A percentile compares a stretch with the other conserved stretches of the same genome.
Evolutionary conservation across 2,329 filamentous ascomycete species (phyloP).

Genomic region (Botrytis aclada): DNA sequence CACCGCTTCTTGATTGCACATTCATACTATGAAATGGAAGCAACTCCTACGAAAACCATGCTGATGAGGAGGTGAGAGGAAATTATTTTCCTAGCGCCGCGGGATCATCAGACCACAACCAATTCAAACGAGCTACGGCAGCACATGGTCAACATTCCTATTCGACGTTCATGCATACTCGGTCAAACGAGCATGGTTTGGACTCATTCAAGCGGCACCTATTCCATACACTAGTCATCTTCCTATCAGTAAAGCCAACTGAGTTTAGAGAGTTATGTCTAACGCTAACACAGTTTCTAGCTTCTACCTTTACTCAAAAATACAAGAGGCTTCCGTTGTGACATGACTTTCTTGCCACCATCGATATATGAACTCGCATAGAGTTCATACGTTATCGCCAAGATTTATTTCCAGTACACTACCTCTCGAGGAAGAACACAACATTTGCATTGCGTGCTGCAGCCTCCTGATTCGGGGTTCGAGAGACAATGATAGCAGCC

Average conservation of each 20-base stretch:
- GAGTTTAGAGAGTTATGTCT: background rate
- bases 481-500: background rate
- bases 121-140: background rate
- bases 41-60: background rate
- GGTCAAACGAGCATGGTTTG: background rate
- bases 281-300: background rate
- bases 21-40: background rate
- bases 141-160: background rate
- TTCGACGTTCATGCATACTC: constrained; percentile 3
- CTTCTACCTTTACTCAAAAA: background rate
- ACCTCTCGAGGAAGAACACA: background rate
- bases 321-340: background rate
- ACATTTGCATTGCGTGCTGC: background rate
- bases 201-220: background rate
- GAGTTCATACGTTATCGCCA: background rate
- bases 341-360: background rate
- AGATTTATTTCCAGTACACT: background rate
- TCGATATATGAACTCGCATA: background rate
- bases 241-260: background rate
- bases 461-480: background rate
- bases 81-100: background rate
- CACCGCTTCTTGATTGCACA: constrained; percentile 1
- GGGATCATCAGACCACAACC: background rate
- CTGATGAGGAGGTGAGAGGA: background rate
- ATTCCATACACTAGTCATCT: background rate